phyloP scores from a whole-genome alignment of 352 stramenopile species.

The Pythium aquatile region DNA sequence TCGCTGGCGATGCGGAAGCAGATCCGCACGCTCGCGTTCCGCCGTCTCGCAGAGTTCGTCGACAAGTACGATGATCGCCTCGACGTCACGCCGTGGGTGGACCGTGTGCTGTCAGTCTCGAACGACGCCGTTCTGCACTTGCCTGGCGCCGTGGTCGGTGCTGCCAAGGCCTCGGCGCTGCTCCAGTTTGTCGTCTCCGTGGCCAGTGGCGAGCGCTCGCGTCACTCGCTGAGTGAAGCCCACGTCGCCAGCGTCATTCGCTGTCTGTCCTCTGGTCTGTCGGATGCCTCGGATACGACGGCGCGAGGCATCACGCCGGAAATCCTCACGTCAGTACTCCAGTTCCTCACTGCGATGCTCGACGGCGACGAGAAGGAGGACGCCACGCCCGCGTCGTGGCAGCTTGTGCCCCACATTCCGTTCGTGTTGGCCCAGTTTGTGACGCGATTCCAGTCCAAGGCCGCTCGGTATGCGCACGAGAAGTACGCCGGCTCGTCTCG shows the following conservation, averaged over 20 bases:
- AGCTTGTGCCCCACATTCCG: slow-evolving; percentile 71
- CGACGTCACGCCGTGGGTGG: slow-evolving; percentile 61
- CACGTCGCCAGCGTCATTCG: slow-evolving; percentile 56
- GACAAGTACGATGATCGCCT: slow-evolving; percentile 80
- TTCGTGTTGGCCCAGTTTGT: slow-evolving; percentile 84
- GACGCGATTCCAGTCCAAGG: slow-evolving; percentile 76
- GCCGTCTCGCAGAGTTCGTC: slow-evolving; percentile 68
- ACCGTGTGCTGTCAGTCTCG: slow-evolving; percentile 41
- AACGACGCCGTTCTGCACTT: slow-evolving; percentile 65
- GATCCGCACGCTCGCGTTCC: slow-evolving; percentile 77
- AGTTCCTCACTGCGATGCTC: slow-evolving; percentile 79
- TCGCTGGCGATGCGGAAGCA: slow-evolving; percentile 63
- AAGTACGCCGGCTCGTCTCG: slow-evolving; percentile 78
- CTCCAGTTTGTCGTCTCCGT: slow-evolving; percentile 73
- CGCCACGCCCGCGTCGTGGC: slow-evolving; percentile 7
- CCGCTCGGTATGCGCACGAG: slow-evolving; percentile 68
- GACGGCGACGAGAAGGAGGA: slow-evolving; percentile 60
- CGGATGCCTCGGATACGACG: slow-evolving; percentile 23
- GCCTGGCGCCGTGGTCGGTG: slow-evolving; percentile 67
- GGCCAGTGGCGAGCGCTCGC: slow-evolving; percentile 40
- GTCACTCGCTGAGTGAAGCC: slow-evolving; percentile 35
- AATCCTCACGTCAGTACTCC: slow-evolving; percentile 66
- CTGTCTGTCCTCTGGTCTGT: slow-evolving; percentile 62
- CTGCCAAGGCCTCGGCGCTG: slow-evolving; percentile 71
- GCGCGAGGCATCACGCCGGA: slow-evolving; percentile 57